Evolutionary conservation across 192 early-diverging fungal genomes (phyloP).

Genomic region (Cladochytrium replicatum): DNA sequence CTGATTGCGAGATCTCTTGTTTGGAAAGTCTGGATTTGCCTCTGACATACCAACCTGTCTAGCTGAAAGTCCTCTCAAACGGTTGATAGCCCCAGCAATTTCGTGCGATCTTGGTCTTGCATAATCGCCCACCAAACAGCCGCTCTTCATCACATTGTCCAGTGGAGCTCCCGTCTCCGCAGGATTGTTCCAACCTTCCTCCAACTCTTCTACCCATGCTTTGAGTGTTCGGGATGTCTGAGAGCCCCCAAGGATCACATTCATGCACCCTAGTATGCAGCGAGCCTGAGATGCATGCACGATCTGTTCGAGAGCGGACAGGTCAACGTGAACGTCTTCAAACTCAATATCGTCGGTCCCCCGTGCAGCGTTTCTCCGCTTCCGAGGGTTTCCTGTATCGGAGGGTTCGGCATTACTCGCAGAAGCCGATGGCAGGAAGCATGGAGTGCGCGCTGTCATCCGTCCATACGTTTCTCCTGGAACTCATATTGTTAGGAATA

Average conservation of each 20-base stretch:
- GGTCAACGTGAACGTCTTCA: slow-evolving; percentile 20
- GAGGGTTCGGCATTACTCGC: too few species aligned
- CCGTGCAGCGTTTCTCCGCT: slow-evolving; percentile 5
- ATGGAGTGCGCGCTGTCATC: too few species aligned
- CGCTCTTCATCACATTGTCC: slow-evolving; percentile 14
- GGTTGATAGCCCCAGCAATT: slow-evolving; percentile 36
- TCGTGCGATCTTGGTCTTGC: slow-evolving; percentile 36
- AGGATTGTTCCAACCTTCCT: slow-evolving; percentile 20
- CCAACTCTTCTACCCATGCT: slow-evolving; percentile 23
- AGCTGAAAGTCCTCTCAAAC: slow-evolving; percentile 8
- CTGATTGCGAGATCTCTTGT: too few species aligned
- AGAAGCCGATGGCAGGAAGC: too few species aligned
- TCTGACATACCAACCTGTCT: too few species aligned
- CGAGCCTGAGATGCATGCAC: slow-evolving; percentile 40
- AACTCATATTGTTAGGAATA: too few species aligned
- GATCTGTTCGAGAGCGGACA: slow-evolving; percentile 46
- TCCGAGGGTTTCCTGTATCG: background rate
- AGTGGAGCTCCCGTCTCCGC: slow-evolving; percentile 15
- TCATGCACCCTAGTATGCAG: slow-evolving; percentile 29
- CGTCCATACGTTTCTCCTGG: too few species aligned
- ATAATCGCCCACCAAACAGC: slow-evolving; percentile 24
- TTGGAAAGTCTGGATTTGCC: too few species aligned
- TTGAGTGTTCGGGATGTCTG: slow-evolving; percentile 1
- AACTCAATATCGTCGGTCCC: slow-evolving; percentile 20
- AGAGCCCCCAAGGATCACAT: background rate